Base-by-base conservation (phyloP, 2,329 filamentous ascomycete species). In the Amesomyces nigricolor region DNA sequence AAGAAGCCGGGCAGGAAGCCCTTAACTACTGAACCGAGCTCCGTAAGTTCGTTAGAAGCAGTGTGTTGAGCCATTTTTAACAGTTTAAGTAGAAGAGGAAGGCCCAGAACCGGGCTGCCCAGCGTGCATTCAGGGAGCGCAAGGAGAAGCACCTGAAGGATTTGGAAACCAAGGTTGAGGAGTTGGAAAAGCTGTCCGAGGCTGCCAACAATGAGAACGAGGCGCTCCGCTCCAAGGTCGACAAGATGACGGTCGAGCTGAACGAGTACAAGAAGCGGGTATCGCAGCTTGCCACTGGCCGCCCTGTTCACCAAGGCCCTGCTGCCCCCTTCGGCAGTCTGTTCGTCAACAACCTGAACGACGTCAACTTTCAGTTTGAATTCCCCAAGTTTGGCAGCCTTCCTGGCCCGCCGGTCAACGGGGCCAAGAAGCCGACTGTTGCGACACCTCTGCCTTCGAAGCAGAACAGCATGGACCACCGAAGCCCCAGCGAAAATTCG, bases 1-100 rank as follows among this genome's bases (percentile, higher is more conserved):
- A 97, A 97, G 82, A 99, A 97, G 75, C 92, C 94, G 4, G 94
- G 94, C 49, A 84, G 94, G 61, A 99, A 99, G 78, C 94, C 92
- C 17, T 78, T 97, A 66, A 97, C 90, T 47, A 95, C 89, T 19
- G 94, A 97, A 72, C 94, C 94, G 22, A 97, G 89, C 64, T 94
- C 91, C 63, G 92, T 97, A 85, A 77, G 91, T 83, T 40, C 10
- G 8, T 16, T 10, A 14, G 5, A 35, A 32, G n/a, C 11, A 29
- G 5, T 32, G 5, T n/a, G 13, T 40, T 17, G 10, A 19, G 30
- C 30, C 19, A 26, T 37, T 58, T 60, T 67, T 70, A 64, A 70
- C 63, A 57, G 46, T 7, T 39, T 30, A 35, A 42, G 38, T 66
- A 95, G 90, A 95, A 95, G 75, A 87, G 91, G 65, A 99, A 99